phyloP scores from a whole-genome alignment of 2,329 filamentous ascomycete genomes.

The Ophiocordyceps camponoti-floridani region DNA sequence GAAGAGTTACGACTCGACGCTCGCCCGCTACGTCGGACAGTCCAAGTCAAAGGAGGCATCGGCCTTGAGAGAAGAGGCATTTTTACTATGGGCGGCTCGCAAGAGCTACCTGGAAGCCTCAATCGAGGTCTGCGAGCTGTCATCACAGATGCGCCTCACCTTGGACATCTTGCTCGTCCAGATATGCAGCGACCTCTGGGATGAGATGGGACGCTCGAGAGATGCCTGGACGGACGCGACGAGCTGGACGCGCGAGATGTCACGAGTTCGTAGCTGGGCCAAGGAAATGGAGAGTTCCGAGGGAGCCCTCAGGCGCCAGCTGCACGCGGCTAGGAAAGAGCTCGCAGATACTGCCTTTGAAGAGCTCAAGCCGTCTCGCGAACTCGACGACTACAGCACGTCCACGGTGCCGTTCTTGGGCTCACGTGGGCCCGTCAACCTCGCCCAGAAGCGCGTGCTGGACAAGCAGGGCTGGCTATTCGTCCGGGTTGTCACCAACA shows the following conservation, averaged over 20 bases:
- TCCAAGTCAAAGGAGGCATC: conserved; percentile 90
- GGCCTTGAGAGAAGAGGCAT: conserved; percentile 81
- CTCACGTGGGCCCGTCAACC: conserved; percentile 45
- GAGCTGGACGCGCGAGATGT: conserved; percentile 64
- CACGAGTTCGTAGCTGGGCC: conserved; percentile 81
- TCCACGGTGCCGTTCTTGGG: conserved; percentile 82
- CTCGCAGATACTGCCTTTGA: conserved; percentile 63
- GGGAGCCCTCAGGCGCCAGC: conserved; percentile 61
- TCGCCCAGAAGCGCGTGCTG: conserved; percentile 35
- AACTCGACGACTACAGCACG: conserved; percentile 80
- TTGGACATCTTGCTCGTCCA: conserved; percentile 77
- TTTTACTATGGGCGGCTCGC: conserved; percentile 81
- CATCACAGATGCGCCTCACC: conserved; percentile 66
- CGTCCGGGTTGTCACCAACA: conserved; percentile 62
- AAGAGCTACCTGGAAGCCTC: conserved; percentile 82
- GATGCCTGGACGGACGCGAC: conserved; percentile 47
- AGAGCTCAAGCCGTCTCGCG: conserved; percentile 62
- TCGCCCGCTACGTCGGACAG: conserved; percentile 68
- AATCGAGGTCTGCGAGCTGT: conserved; percentile 81
- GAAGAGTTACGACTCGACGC: conserved; percentile 63
- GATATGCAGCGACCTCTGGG: conserved; percentile 74
- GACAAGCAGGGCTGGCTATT: conserved; percentile 97
- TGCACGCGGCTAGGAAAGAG: conserved; percentile 61
- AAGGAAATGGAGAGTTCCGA: conserved; percentile 90
- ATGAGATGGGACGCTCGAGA: conserved; percentile 58